Evolutionary conservation across 352 stramenopile species (phyloP).

Genomic region (Pythium sukuiense): DNA sequence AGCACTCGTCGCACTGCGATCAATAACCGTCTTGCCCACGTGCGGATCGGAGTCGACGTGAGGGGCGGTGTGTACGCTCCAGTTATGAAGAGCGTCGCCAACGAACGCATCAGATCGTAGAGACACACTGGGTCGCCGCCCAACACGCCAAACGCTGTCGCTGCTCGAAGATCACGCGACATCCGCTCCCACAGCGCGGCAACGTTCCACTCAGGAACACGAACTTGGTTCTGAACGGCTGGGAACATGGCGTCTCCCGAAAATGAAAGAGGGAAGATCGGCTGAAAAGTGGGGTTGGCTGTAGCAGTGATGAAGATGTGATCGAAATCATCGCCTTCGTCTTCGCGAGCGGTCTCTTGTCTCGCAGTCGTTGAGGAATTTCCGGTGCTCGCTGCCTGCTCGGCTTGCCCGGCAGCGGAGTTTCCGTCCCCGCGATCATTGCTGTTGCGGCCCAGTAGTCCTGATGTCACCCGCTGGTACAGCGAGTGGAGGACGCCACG

Average conservation of each 20-base stretch:
- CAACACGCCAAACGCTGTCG: slow-evolving; percentile 27
- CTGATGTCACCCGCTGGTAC: slow-evolving; percentile 29
- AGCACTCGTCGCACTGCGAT: slow-evolving; percentile 26
- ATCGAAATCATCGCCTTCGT: slow-evolving; percentile 8
- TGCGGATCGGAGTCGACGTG: slow-evolving; percentile 25
- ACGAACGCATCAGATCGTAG: slow-evolving; percentile 24
- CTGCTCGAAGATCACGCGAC: slow-evolving; percentile 17
- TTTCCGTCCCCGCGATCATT: background rate
- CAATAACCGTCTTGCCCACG: slow-evolving; percentile 29
- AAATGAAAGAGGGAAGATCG: slow-evolving; percentile 29
- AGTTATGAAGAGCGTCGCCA: slow-evolving; percentile 28
- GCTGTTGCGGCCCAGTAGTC: slow-evolving; percentile 19
- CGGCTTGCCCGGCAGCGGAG: background rate
- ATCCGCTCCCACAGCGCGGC: slow-evolving; percentile 25
- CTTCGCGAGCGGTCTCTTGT: background rate
- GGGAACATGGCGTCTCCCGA: slow-evolving; percentile 11
- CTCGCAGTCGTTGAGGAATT: background rate
- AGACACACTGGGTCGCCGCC: slow-evolving; percentile 25
- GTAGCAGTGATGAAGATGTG: slow-evolving; percentile 16
- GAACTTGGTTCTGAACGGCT: background rate
- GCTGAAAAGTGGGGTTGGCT: slow-evolving; percentile 10
- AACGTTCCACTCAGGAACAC: slow-evolving; percentile 29
- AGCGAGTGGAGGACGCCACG: slow-evolving; percentile 18
- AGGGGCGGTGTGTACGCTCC: slow-evolving; percentile 30
- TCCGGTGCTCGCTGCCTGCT: background rate